Conservation (phyloP, 2,329 filamentous ascomycete genomes). For the Diplodia sapinea region DNA sequence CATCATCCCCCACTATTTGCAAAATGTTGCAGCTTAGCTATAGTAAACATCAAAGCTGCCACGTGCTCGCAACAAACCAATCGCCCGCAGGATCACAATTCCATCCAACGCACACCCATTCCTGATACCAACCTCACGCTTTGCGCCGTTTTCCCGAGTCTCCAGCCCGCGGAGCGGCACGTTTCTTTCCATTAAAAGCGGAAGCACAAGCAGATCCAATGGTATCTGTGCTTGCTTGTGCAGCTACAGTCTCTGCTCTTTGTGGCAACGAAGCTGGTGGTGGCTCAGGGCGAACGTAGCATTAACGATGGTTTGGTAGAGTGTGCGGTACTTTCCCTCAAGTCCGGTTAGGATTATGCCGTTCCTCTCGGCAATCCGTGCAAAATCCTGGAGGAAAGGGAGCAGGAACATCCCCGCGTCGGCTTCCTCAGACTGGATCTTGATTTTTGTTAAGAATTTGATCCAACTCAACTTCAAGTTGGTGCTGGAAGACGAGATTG, state of each 20-base stretch:
- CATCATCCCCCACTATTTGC: not conserved
- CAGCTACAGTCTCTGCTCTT: not conserved
- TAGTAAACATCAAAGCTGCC: not conserved
- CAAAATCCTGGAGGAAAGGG: not conserved
- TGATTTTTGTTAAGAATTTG: not conserved
- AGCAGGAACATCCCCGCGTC: not conserved
- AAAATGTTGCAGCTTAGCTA: not conserved
- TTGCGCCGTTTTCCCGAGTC: not conserved
- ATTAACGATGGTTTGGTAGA: not conserved
- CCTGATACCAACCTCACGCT: not conserved
- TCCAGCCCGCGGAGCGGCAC: not conserved
- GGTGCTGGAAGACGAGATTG: too few species aligned
- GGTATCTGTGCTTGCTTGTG: not conserved
- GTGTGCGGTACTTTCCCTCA: not conserved
- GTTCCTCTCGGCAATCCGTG: not conserved
- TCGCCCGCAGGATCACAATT: too few species aligned
- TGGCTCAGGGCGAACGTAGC: not conserved
- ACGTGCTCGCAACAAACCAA: too few species aligned
- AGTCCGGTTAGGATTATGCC: not conserved
- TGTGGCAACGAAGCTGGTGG: too few species aligned
- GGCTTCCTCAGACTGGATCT: not conserved
- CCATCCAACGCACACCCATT: too few species aligned
- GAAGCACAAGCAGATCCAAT: not conserved
- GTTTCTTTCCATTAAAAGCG: not conserved
- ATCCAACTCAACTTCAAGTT: too few species aligned